These are phyloP conservation scores for Mucor saturninus DNA, from an alignment of 371 early-diverging fungal genomes.

Conservation along the genomic window DNA sequence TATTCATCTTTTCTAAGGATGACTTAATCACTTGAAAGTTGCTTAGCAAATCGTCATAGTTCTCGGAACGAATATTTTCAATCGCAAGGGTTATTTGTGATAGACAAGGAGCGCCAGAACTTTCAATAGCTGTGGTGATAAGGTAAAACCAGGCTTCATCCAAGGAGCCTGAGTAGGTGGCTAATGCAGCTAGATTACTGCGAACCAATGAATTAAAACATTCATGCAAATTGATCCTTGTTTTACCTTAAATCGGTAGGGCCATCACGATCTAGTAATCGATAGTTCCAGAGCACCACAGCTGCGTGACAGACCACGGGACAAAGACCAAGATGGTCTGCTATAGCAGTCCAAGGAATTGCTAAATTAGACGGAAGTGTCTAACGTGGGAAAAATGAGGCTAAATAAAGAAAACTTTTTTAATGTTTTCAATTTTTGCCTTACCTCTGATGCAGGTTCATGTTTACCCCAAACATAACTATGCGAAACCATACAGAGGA, in stretches of 20 bases:
- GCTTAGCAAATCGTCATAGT: constrained; percentile 49
- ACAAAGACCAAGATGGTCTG: constrained; percentile 82
- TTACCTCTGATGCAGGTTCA: constrained; percentile 75
- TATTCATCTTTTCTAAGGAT: constrained; percentile 66
- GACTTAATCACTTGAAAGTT: constrained; percentile 62
- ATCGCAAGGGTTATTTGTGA: constrained; percentile 64
- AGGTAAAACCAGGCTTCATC: constrained; percentile 98
- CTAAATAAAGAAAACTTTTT: neutral
- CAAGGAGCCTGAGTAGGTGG: constrained; percentile 86
- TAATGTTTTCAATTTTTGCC: neutral
- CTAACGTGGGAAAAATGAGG: constrained; percentile 51
- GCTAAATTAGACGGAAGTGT: constrained; percentile 81
- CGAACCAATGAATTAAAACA: neutral
- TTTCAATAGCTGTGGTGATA: constrained; percentile 89
- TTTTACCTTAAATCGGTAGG: constrained; percentile 71
- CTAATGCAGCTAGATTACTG: constrained; percentile 80
- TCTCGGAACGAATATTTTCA: constrained; percentile 58
- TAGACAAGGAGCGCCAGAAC: constrained; percentile 82
- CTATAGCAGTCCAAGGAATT: constrained; percentile 82
- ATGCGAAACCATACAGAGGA: constrained; percentile 89
- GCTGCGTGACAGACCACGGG: constrained; percentile 91
- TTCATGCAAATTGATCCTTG: neutral
- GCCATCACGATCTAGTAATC: constrained; percentile 74
- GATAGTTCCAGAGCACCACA: constrained; percentile 91
- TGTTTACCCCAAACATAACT: constrained; percentile 92